These are phyloP conservation scores for Penicillium sclerotiorum DNA, from an alignment of 2,329 filamentous ascomycete species.

Conservation along the genomic window DNA sequence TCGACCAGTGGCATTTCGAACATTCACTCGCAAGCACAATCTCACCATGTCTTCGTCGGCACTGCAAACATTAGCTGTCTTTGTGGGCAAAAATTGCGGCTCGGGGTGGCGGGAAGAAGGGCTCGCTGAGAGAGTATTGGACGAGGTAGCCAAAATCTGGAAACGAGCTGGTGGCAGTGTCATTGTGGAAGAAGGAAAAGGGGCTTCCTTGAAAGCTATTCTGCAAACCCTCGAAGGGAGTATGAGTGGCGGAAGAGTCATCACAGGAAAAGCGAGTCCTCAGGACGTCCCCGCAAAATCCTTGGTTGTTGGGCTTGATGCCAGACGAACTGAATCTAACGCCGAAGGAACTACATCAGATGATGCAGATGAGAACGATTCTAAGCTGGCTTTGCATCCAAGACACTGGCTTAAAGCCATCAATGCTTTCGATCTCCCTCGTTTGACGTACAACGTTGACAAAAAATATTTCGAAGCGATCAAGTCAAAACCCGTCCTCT, in stretches of 20 bases:
- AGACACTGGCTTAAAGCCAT: slow-evolving; percentile 83
- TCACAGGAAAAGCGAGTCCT: slow-evolving; percentile 50
- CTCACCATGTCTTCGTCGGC: slow-evolving; percentile 87
- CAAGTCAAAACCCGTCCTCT: slow-evolving; percentile 65
- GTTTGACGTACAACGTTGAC: slow-evolving; percentile 48
- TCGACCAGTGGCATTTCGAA: slow-evolving; percentile 87
- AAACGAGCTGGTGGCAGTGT: slow-evolving; percentile 86
- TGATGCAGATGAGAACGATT: slow-evolving; percentile 57
- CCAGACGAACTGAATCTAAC: slow-evolving; percentile 50
- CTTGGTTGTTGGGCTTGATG: slow-evolving; percentile 47
- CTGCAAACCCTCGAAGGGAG: slow-evolving; percentile 81
- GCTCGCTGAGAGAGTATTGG: slow-evolving; percentile 85
- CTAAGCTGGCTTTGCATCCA: slow-evolving; percentile 68
- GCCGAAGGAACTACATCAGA: slow-evolving; percentile 44
- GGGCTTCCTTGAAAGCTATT: slow-evolving; percentile 71
- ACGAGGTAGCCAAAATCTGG: slow-evolving; percentile 90
- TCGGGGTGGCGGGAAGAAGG: slow-evolving; percentile 97
- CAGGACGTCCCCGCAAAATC: slow-evolving; percentile 23
- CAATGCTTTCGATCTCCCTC: slow-evolving; percentile 81
- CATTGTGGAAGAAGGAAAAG: slow-evolving; percentile 81
- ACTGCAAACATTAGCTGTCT: slow-evolving; percentile 79
- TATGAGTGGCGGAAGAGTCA: slow-evolving; percentile 75
- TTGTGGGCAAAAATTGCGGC: slow-evolving; percentile 91
- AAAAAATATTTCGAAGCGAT: slow-evolving; percentile 91
- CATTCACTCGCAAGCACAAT: slow-evolving; percentile 97